phyloP scores from a whole-genome alignment of 352 stramenopile genomes.

The Globisporangium splendens region DNA sequence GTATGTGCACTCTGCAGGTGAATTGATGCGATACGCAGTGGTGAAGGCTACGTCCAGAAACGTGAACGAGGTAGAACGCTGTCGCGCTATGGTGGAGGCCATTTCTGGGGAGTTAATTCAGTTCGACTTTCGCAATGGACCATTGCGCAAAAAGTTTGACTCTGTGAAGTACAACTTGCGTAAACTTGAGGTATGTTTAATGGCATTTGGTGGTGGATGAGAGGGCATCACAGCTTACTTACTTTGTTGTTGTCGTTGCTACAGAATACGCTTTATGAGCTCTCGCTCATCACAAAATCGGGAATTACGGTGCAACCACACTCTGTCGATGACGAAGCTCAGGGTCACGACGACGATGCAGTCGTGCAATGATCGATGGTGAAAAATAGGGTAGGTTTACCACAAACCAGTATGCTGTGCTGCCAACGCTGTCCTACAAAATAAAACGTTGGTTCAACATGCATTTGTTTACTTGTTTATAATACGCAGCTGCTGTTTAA shows the following conservation, averaged over 20 bases:
- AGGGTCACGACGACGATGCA: slow-evolving; percentile 1
- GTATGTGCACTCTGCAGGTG: slow-evolving; percentile 54
- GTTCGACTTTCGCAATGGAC: slow-evolving; percentile 94
- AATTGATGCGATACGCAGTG: slow-evolving; percentile 87
- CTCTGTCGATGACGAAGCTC: slow-evolving; percentile 15
- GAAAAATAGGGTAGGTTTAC: background rate
- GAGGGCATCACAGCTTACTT: background rate
- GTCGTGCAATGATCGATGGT: background rate
- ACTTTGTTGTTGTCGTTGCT: background rate
- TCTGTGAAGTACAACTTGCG: slow-evolving; percentile 94
- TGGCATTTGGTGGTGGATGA: background rate
- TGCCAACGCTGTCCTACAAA: background rate
- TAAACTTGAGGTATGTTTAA: slow-evolving; percentile 76
- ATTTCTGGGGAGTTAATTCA: slow-evolving; percentile 90
- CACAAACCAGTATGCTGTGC: background rate
- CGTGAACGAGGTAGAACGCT: slow-evolving; percentile 72
- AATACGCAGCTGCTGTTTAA: slow-evolving; percentile 1
- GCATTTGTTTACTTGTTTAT: too few species aligned
- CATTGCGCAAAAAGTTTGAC: slow-evolving; percentile 92
- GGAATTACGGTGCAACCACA: slow-evolving; percentile 49
- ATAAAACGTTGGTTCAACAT: background rate
- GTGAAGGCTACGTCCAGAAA: slow-evolving; percentile 87
- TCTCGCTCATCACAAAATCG: slow-evolving; percentile 78
- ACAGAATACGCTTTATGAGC: slow-evolving; percentile 92
- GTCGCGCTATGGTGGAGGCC: slow-evolving; percentile 78